Percentiles rank a stretch among this genome's conserved stretches.
phyloP scores from a whole-genome alignment of 352 stramenopile genomes.

The Aphanomyces invadans region DNA sequence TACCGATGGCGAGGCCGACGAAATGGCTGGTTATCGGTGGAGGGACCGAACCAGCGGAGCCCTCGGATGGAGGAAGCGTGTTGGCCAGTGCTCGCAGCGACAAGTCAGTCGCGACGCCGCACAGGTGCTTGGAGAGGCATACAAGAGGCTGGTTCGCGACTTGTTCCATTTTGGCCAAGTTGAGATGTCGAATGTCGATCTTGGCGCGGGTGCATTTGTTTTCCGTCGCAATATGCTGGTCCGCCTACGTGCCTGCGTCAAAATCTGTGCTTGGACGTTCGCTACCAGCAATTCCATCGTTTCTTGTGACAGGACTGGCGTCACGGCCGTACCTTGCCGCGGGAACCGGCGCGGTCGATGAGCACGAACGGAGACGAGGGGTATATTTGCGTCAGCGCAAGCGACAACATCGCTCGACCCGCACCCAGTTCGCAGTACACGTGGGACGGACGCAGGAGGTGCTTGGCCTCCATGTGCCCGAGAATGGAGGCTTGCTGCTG shows the following conservation, averaged over 20 bases:
- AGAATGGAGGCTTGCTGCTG: conserved; percentile 79
- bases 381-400: conserved; percentile 61
- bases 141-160: conserved; percentile 44
- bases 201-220: conserved; percentile 51
- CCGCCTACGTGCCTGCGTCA: too few species aligned
- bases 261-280: too few species aligned
- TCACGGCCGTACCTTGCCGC: conserved; percentile 66
- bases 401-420: conserved; percentile 67
- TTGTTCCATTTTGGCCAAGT: conserved; percentile 58
- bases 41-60: not conserved
- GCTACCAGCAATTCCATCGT: too few species aligned
- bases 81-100: conserved; percentile 59
- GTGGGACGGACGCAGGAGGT: conserved; percentile 37
- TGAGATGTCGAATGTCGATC: conserved; percentile 80
- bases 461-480: conserved; percentile 55
- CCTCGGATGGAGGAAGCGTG: conserved; percentile 31
- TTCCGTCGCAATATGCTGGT: conserved; percentile 26
- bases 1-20: conserved; percentile 14
- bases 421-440: conserved; percentile 69
- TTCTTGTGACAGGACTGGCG: too few species aligned
- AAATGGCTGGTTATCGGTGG: not conserved
- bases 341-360: conserved; percentile 61
- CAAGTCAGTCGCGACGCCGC: conserved; percentile 70
- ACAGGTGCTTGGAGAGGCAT: conserved; percentile 82
- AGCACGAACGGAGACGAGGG: conserved; percentile 59